These are phyloP conservation scores for Boletus subluridellus DNA, from an alignment of 1,284 basidiomycete species.

Conservation along the genomic window DNA sequence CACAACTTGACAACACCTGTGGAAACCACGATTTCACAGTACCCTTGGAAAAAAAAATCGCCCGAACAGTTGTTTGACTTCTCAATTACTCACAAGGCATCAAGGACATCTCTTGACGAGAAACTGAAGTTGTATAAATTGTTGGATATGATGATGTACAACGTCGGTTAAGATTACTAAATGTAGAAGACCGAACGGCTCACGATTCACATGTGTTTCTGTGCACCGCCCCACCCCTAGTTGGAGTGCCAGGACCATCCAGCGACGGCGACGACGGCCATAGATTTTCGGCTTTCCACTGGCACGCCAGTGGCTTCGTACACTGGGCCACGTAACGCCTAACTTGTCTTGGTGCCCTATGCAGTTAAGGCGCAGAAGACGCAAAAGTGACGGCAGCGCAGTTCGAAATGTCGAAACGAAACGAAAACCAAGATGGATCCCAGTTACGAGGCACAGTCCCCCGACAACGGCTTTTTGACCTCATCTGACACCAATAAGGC, in stretches of 20 bases:
- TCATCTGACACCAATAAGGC: neutral
- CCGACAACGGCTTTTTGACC: neutral
- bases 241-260: neutral
- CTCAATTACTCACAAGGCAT: neutral
- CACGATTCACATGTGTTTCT: neutral
- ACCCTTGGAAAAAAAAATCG: neutral
- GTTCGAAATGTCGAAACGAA: slow-evolving; percentile 2
- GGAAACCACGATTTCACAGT: neutral
- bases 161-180: neutral
- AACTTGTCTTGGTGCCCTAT: neutral
- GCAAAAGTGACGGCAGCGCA: neutral
- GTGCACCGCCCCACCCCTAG: neutral
- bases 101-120: neutral
- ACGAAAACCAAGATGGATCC: neutral
- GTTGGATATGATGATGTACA: neutral
- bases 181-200: neutral
- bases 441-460: neutral
- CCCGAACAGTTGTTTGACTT: neutral
- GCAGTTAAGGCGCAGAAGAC: neutral
- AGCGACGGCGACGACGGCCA: neutral
- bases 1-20: neutral
- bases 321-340: neutral
- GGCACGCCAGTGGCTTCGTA: neutral
- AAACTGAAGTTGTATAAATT: neutral
- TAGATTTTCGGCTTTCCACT: neutral